A percentile compares a stretch with the other conserved stretches of the same genome.
Conservation (phyloP, 2,329 filamentous ascomycete genomes). For the Calonectria montana region DNA sequence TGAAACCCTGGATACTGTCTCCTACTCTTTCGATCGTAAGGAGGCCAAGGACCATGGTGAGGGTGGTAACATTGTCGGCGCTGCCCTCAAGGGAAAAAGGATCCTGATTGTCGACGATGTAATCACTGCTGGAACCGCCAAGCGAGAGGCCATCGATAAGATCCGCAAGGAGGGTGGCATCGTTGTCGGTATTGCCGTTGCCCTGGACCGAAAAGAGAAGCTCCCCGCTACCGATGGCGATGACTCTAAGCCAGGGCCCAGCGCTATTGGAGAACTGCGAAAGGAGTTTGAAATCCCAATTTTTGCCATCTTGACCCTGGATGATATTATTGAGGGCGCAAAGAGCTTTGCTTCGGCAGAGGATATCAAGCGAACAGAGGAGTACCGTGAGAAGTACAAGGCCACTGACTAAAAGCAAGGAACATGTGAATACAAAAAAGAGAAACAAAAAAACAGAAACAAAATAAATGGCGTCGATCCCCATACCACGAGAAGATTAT, state of each 20-base stretch:
- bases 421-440: not conserved
- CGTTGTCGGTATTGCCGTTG: conserved; percentile 88
- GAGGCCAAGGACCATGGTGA: conserved; percentile 97
- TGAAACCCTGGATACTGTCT: conserved; percentile 73
- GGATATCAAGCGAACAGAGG: conserved; percentile 75
- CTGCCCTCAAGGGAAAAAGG: conserved; percentile 83
- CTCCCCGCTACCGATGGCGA: conserved; percentile 73
- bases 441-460: not conserved
- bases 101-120: conserved; percentile 96
- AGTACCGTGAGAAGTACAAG: conserved; percentile 76
- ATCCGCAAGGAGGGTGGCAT: conserved; percentile 87
- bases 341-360: conserved; percentile 70
- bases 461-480: not conserved
- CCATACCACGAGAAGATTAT: not conserved
- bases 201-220: conserved; percentile 89
- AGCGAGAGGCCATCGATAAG: conserved; percentile 91
- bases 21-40: conserved; percentile 95
- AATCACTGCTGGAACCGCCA: conserved; percentile 93
- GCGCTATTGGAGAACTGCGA: conserved; percentile 87
- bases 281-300: conserved; percentile 88
- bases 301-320: conserved; percentile 82
- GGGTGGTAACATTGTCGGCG: conserved; percentile 92
- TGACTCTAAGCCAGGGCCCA: conserved; percentile 76
- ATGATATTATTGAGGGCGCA: conserved; percentile 82
- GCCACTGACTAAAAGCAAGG: conserved; percentile 60